Base-by-base conservation (phyloP, 2,329 filamentous ascomycete species). In the Monosporascus sp. region DNA sequence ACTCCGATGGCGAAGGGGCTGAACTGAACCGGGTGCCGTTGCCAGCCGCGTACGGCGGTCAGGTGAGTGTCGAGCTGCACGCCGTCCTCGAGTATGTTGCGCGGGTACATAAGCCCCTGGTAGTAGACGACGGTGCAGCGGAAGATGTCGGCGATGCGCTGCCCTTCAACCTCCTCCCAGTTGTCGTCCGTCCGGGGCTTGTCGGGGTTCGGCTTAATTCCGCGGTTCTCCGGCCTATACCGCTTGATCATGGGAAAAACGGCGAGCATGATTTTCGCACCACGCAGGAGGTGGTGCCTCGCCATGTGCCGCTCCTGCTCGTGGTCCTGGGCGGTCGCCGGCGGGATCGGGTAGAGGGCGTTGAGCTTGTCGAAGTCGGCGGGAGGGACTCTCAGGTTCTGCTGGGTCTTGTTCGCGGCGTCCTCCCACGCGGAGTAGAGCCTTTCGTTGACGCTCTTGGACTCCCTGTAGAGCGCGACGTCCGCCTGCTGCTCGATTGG, bases 211-310 rank as follows among this genome's bases (percentile, higher is more conserved):
- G 41, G 3, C 27, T 45, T 24, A 9, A 48, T 50, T 34, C 58
- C 59, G 50, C 56, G 39, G 51, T 65, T 65, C 50, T 59, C 49
- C 20, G 62, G 54, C 11, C 18, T 36, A 50, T 67, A 68, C 25
- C 63, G 60, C 48, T 62, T 66, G 25, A 68, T 37, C 56, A 61
- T 62, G 47, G 66, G 66, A 55, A 67, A 68, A 7, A 68, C 63
- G 49, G 66, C 62, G 44, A 66, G 60, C 60, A 65, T 65, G 59
- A 68, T 58, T 54, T 57, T 62, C 45, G 64, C 65, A n/a, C 66
- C 65, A 39, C 65, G 65, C 5, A 59, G 54, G n/a, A 61, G 62
- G 47, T 62, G 52, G 51, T 63, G 54, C n/a, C 58, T 53, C 39
- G 54, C 51, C 3, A 36, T 0, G 47, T 54, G 50, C 38, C 39